Percentiles rank a stretch among this genome's conserved stretches.
phyloP scores from a whole-genome alignment of 2,329 filamentous ascomycete genomes.

The Pseudogymnoascus sp. region DNA sequence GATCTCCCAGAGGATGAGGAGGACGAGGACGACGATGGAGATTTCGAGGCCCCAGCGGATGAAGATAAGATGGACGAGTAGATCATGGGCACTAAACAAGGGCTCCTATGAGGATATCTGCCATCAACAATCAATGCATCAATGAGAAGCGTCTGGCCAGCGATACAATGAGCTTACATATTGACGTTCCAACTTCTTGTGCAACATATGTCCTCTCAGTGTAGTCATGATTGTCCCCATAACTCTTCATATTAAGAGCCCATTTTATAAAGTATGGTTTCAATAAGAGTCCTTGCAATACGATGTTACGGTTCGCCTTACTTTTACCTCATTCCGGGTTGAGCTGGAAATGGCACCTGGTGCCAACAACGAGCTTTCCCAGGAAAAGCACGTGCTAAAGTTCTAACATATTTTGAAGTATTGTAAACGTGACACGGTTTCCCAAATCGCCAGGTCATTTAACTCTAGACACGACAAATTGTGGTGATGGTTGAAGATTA shows the following conservation, averaged over 20 bases:
- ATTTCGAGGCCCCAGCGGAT: constrained; percentile 54
- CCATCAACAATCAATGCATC: not conserved
- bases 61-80: constrained; percentile 63
- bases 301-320: not conserved
- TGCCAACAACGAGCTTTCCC: not conserved
- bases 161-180: not conserved
- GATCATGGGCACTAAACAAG: not conserved
- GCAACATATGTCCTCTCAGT: not conserved
- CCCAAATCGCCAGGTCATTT: not conserved
- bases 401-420: not conserved
- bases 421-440: constrained; percentile 6
- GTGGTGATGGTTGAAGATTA: not conserved
- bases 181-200: not conserved
- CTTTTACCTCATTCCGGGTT: not conserved
- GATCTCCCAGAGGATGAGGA: constrained; percentile 69
- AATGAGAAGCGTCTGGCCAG: constrained; percentile 6
- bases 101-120: not conserved
- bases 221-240: not conserved
- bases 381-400: not conserved
- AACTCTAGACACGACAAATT: not conserved
- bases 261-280: not conserved
- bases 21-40: constrained; percentile 68
- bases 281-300: not conserved
- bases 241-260: not conserved
- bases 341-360: not conserved